Evolutionary conservation across 176 grass and related monocot species (phyloP).

Genomic region (bread wheat (Triticum aestivum)): IWGSC_CS_RefSeq_v2.1 NC_057809.1:619040781-619041280

Average conservation of each 20-base stretch:
- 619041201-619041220: constrained; percentile 61
- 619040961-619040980: constrained; percentile 73
- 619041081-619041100: constrained; percentile 15
- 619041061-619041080: constrained; percentile 22
- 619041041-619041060: not conserved
- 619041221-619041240: constrained; percentile 76
- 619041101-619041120: constrained; percentile 38
- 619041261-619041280: constrained; percentile 28
- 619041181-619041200: constrained; percentile 46
- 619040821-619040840: constrained; percentile 48
- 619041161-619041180: constrained; percentile 74
- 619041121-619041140: constrained; percentile 55
- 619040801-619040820: constrained; percentile 60
- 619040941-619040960: constrained; percentile 68
- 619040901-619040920: constrained; percentile 62
- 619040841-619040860: constrained; percentile 58
- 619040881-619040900: constrained; percentile 62
- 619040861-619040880: constrained; percentile 66
- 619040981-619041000: constrained; percentile 32
- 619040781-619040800: constrained; percentile 24
- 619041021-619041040: not conserved
- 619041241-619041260: constrained; percentile 55
- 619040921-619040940: constrained; percentile 76
- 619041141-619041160: constrained; percentile 69
- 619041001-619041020: not conserved